Evolutionary conservation across 1,139 yeast genomes (phyloP), one percentile per base, ranked within the genome.

Genomic region (Entelexis paramagnoliae): DNA sequence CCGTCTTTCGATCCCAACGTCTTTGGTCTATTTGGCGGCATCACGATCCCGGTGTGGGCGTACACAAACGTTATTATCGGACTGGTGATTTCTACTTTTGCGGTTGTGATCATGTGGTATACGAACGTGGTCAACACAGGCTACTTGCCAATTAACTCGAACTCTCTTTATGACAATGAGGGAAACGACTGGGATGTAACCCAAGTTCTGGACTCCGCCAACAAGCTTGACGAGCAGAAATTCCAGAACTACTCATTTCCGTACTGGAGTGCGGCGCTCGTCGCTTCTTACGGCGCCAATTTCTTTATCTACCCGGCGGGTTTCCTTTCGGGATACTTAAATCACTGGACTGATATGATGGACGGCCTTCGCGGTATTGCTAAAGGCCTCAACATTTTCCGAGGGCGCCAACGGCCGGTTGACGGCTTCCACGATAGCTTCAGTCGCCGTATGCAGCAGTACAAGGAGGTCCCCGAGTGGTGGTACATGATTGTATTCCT

Each of bases 401-500:
- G 35, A 13, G 29, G 33, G 14, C 16, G 14, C 1, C 19, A 30
- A 2, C 62, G 51, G 57, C 55, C 57, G 14, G 55, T 65, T 51
- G 70, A 66, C 10, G 68, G 65, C 2, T 71, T 67, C 56, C 61
- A 71, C 19, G 84, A 79, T 58, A 77, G 81, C 1, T 81, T 78
- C 57, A 70, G 77, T 41, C 69, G 71, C 51, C 75, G 77, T 77
- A 78, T 78, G 81, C 58, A 70, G 32, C 66, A 66, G 26, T 78
- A 78, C 63, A 71, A 70, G 39, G 85, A 80, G 60, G 83, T 79
- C 17, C 84, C 84, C n/a, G 80, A 78, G 54, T 75, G 77, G 76
- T 77, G 78, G 73, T 80, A 74, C 58, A 57, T 76, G 17, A 51
- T 67, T n/a, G 71, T 79, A 20, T 65, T 79, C 52, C 54, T 70